Conservation (phyloP, 805 yeast genomes). For the Kuraishia capsulata region DNA sequence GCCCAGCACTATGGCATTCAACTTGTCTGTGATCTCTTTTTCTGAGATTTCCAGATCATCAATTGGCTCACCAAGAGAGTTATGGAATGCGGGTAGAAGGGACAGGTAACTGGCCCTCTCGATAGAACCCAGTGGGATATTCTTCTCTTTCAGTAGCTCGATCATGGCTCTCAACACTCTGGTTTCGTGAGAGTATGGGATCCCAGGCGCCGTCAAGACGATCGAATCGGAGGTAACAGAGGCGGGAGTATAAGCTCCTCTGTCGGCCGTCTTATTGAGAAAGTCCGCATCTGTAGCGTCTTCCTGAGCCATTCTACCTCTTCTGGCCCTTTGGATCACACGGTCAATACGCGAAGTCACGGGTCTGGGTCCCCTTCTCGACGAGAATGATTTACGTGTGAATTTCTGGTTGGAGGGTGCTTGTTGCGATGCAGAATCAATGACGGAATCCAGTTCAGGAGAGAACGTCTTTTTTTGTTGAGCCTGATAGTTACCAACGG, state of each 20-base stretch:
- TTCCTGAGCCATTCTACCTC: not conserved
- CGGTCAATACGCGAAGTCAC: not conserved
- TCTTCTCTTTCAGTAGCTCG: not conserved
- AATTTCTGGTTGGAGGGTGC: not conserved
- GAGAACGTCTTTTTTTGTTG: not conserved
- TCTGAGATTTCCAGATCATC: not conserved
- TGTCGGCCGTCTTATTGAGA: not conserved
- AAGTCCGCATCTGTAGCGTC: not conserved
- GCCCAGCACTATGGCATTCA: not conserved
- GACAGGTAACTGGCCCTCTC: not conserved
- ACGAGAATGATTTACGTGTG: not conserved
- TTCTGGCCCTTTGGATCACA: not conserved
- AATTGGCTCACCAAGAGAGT: not conserved
- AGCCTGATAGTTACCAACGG: not conserved
- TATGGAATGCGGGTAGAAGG: not conserved
- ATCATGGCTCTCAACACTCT: not conserved
- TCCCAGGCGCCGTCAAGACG: not conserved
- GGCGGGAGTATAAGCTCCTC: not conserved
- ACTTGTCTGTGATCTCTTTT: not conserved
- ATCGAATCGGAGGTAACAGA: not conserved
- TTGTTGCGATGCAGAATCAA: not conserved
- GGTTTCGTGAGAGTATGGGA: not conserved
- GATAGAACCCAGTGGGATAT: not conserved
- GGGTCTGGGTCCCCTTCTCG: not conserved
- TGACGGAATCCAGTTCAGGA: not conserved